Conservation (phyloP, 768 basidiomycete species). For the Boletus pseudopeckii region DNA sequence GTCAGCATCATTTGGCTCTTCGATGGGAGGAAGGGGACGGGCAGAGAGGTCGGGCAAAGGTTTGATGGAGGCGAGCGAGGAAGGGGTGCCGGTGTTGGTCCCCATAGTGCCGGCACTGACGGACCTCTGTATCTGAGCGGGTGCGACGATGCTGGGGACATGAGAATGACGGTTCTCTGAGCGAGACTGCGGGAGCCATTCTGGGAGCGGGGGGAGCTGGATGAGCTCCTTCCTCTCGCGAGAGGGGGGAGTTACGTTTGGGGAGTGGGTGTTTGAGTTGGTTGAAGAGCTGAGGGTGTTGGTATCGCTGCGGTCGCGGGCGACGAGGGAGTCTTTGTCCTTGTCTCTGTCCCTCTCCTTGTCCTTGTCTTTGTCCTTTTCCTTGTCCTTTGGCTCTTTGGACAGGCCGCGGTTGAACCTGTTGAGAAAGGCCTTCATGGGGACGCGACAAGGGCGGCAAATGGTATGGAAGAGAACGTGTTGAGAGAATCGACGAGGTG, state of each 20-base stretch:
- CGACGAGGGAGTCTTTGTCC: conserved; percentile 29
- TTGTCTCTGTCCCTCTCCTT: conserved; percentile 28
- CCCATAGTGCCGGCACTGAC: conserved; percentile 27
- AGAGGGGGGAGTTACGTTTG: conserved; percentile 24
- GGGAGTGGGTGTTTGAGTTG: conserved; percentile 24
- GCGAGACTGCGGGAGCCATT: conserved; percentile 58
- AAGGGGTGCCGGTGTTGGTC: conserved; percentile 40
- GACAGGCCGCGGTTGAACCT: conserved; percentile 64
- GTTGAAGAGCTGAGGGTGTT: conserved; percentile 28
- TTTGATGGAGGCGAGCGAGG: conserved; percentile 54
- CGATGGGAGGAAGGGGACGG: conserved; percentile 48
- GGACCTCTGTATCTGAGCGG: conserved; percentile 29
- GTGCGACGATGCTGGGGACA: conserved; percentile 7
- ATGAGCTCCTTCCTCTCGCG: conserved; percentile 58
- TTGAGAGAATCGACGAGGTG: conserved; percentile 2
- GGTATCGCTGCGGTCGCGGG: conserved; percentile 33
- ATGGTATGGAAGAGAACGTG: neutral
- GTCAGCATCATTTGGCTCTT: conserved; percentile 37
- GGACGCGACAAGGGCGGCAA: neutral
- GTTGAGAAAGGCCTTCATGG: conserved; percentile 84
- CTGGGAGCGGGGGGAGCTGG: conserved; percentile 55
- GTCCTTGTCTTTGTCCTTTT: conserved; percentile 48
- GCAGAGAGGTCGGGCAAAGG: conserved; percentile 66
- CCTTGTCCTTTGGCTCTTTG: conserved; percentile 56
- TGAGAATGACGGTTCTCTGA: conserved; percentile 21